Evolutionary conservation across 805 yeast genomes (phyloP).

Genomic region (Sugiyamaella americana): DNA sequence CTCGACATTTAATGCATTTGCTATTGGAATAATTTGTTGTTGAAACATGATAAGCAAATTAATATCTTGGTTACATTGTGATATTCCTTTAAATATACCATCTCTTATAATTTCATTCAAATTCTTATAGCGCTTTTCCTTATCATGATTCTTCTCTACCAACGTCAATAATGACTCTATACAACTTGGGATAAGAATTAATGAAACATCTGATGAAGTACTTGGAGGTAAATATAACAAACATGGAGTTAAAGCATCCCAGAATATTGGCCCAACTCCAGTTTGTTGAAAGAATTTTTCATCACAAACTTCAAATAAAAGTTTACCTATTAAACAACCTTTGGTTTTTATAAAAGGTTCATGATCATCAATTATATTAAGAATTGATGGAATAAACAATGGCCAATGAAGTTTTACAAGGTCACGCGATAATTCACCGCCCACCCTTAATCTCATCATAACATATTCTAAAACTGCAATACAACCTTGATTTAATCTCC

Average conservation of each 20-base stretch:
- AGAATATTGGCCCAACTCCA: slow-evolving; percentile 29
- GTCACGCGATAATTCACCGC: not conserved
- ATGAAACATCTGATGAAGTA: slow-evolving; percentile 16
- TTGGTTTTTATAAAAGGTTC: slow-evolving; percentile 22
- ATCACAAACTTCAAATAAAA: slow-evolving; percentile 12
- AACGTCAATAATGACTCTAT: slow-evolving; percentile 40
- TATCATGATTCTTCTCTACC: slow-evolving; percentile 18
- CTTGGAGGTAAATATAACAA: slow-evolving; percentile 32
- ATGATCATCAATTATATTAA: slow-evolving; percentile 28
- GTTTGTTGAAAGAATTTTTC: slow-evolving; percentile 12
- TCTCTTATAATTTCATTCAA: slow-evolving; percentile 24
- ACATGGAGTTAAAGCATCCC: slow-evolving; percentile 25
- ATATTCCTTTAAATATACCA: slow-evolving; percentile 25
- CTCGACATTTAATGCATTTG: slow-evolving; percentile 16
- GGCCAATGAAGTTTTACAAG: slow-evolving; percentile 26
- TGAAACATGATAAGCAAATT: slow-evolving; percentile 18
- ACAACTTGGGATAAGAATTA: slow-evolving; percentile 29
- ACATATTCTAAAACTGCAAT: slow-evolving; percentile 1
- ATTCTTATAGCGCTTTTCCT: slow-evolving; percentile 25
- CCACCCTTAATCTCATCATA: not conserved
- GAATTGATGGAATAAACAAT: slow-evolving; percentile 27
- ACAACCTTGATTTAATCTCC: slow-evolving; percentile 9
- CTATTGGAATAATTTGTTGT: slow-evolving; percentile 11
- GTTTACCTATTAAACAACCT: slow-evolving; percentile 20
- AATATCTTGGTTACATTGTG: slow-evolving; percentile 22